A percentile compares a stretch with the other conserved stretches of the same genome.
These are phyloP conservation scores for Hymenoscyphus fructigenus DNA, from an alignment of 2,329 filamentous ascomycete genomes.

Conservation along the genomic window DNA sequence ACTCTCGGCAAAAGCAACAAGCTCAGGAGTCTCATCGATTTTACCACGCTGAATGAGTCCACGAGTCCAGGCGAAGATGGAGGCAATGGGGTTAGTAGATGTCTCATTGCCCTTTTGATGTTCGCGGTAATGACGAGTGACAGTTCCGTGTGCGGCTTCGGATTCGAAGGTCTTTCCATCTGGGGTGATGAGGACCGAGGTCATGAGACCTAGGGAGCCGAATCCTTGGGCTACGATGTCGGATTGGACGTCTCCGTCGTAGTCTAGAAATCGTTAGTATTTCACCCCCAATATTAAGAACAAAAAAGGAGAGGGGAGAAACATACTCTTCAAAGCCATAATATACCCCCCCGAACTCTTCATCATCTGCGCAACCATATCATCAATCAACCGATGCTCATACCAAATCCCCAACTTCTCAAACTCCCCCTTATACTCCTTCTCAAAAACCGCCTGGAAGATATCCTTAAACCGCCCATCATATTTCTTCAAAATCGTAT, in stretches of 20 bases:
- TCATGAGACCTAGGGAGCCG: conserved; percentile 97
- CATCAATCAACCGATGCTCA: conserved; percentile 97
- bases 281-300: neutral
- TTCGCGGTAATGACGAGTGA: conserved; percentile 97
- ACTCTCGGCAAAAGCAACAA: conserved; percentile 86
- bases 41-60: conserved; percentile 90
- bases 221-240: conserved; percentile 98
- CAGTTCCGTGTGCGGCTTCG: conserved; percentile 96
- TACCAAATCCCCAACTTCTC: conserved; percentile 96
- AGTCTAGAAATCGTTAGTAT: conserved; percentile 60
- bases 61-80: conserved; percentile 98
- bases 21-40: conserved; percentile 88
- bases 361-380: conserved; percentile 99
- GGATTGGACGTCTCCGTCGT: conserved; percentile 98
- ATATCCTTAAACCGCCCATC: conserved; percentile 99
- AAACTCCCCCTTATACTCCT: conserved; percentile 81
- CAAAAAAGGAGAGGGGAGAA: neutral
- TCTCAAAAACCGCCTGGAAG: conserved; percentile 95
- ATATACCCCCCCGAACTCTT: conserved; percentile 96
- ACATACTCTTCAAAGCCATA: conserved; percentile 95
- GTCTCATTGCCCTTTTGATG: conserved; percentile 98
- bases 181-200: conserved; percentile 93
- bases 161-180: conserved; percentile 97
- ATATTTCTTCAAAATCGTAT: conserved; percentile 99
- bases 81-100: conserved; percentile 97